Base-by-base conservation (phyloP, 352 stramenopile genomes). In the Aphanomyces euteiches region DNA sequence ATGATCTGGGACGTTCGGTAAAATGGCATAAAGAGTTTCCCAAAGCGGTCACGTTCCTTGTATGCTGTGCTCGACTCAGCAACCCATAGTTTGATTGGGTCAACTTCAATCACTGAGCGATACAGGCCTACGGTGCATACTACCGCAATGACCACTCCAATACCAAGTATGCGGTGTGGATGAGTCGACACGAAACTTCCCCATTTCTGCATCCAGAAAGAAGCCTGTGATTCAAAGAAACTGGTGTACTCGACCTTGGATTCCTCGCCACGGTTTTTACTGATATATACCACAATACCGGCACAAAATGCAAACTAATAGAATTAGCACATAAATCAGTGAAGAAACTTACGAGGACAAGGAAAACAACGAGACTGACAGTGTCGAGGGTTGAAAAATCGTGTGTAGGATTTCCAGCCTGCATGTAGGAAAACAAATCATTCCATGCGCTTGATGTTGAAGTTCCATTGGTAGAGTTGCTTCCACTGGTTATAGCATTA, bases 81-180 rank as follows among this genome's bases (percentile, higher is more conserved):
- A 1, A 82, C 77, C 81, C 81, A 89, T 13, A 89, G 73, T 71
- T 85, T 87, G 17, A 87, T 81, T 2, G 81, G 75, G 7, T 83
- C 76, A 0, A 73, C 79, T 66, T 89, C 76, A 10, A 89, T 71
- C 34, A 83, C 73, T 47, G 85, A 67, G 15, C 76, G 19, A 0
- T 59, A 68, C 1, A 87, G 66, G 2, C 81, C 81, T 12, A 73
- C 15, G 1, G 59, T 60, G 37, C 72, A 76, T 4, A 56, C 40
- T 10, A 74, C 41, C 1, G 72, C 70, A 2, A 84, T 7, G 5
- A 70, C 41, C 0, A 84, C 21, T 12, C 75, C 57, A 19, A 75
- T 59, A 1, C 17, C 54, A 2, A 83, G 75, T 6, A 82, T 67
- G 28, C 73, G 56, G 13, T 64, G 61, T 3, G 79, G 74, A n/a